Percentiles rank a stretch among this genome's conserved stretches.
Evolutionary conservation across 495 filamentous ascomycete species (phyloP).

Genomic region (Lasiosphaeria hispida): DNA sequence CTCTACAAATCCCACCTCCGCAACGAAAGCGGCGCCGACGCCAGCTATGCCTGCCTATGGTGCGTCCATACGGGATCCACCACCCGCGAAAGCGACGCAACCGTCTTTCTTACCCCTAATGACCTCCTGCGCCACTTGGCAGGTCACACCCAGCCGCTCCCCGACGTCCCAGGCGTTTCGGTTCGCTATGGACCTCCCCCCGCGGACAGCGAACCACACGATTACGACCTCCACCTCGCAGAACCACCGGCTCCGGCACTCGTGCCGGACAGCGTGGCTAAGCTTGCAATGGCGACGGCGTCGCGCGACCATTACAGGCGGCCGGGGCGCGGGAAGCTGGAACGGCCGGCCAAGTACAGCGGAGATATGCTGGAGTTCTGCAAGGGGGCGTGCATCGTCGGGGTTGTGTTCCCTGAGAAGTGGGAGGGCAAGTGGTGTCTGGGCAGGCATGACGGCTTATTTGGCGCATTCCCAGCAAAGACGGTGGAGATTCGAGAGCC

Average conservation of each 20-base stretch:
- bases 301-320: slow-evolving; percentile 34
- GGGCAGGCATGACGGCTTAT: slow-evolving; percentile 45
- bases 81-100: slow-evolving; percentile 35
- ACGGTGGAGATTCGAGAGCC: slow-evolving; percentile 36
- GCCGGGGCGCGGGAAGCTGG: slow-evolving; percentile 23
- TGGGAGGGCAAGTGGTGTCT: slow-evolving; percentile 46
- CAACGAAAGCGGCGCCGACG: slow-evolving; percentile 16
- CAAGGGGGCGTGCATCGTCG: slow-evolving; percentile 42
- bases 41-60: slow-evolving; percentile 37
- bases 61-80: slow-evolving; percentile 31
- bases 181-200: slow-evolving; percentile 35
- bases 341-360: slow-evolving; percentile 35
- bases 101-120: slow-evolving; percentile 35
- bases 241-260: slow-evolving; percentile 30
- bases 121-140: slow-evolving; percentile 35
- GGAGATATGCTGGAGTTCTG: slow-evolving; percentile 43
- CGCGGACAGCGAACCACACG: slow-evolving; percentile 14
- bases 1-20: slow-evolving; percentile 41
- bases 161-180: slow-evolving; percentile 34
- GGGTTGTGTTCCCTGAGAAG: slow-evolving; percentile 43
- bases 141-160: slow-evolving; percentile 39
- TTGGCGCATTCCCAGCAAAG: slow-evolving; percentile 42
- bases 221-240: slow-evolving; percentile 46
- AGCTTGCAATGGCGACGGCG: slow-evolving; percentile 33
- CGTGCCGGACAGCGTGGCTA: slow-evolving; percentile 32